phyloP scores from a whole-genome alignment of 75 land plant species.

The Selaginella tamariscina region DNA sequence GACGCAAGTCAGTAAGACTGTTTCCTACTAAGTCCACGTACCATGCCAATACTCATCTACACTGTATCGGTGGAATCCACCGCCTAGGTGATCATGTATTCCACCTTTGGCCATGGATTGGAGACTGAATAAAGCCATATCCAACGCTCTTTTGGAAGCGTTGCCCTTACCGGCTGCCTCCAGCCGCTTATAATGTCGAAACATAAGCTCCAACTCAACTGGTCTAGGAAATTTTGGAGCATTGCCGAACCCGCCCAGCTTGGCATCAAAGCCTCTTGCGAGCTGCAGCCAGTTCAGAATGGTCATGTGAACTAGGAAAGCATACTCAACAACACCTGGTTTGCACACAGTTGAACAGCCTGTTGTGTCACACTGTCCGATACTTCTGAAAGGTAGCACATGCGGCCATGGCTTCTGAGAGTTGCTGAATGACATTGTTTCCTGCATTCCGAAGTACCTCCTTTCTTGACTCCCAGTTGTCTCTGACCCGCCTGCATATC shows the following conservation, averaged over 20 bases:
- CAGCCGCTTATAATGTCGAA: conserved; percentile 55
- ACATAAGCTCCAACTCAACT: conserved; percentile 69
- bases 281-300: conserved; percentile 32
- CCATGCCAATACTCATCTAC: conserved; percentile 99
- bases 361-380: conserved; percentile 38
- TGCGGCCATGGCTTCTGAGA: conserved; percentile 72
- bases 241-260: conserved; percentile 81
- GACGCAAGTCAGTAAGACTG: too few species aligned
- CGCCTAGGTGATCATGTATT: conserved; percentile 93
- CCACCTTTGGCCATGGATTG: conserved; percentile 89
- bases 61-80: conserved; percentile 97
- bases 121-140: conserved; percentile 56
- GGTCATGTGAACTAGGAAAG: background rate
- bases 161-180: conserved; percentile 41
- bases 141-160: conserved; percentile 38
- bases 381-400: conserved; percentile 39
- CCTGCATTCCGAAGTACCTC: conserved; percentile 62
- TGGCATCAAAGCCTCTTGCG: conserved; percentile 46
- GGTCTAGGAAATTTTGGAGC: conserved; percentile 98
- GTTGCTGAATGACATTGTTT: conserved; percentile 64
- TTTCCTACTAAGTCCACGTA: too few species aligned
- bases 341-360: conserved; percentile 54
- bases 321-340: conserved; percentile 35
- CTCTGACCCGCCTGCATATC: conserved; percentile 63
- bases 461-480: conserved; percentile 81